Conservation (phyloP, 441 rosid genomes). For the Populus tomentosa region DNA sequence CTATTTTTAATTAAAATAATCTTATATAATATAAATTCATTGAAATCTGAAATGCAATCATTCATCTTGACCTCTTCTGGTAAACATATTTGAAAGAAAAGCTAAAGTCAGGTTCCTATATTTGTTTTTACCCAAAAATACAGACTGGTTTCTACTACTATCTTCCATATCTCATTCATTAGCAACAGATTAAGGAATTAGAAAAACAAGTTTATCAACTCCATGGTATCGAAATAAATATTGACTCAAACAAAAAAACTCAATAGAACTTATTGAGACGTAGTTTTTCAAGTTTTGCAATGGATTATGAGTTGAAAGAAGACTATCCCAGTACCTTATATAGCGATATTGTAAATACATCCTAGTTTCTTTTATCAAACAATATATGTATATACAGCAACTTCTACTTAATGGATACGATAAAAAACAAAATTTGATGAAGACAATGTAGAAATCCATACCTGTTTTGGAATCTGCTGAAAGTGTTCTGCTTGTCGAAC, state of each 20-base stretch:
- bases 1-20: no score
- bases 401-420: not conserved
- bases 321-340: not conserved
- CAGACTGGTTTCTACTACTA: not conserved
- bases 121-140: not conserved
- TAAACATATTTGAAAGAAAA: not conserved
- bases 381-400: not conserved
- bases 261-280: no score
- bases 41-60: not conserved
- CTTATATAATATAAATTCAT: no score
- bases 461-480: conserved; percentile 1
- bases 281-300: not conserved
- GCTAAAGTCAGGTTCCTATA: not conserved
- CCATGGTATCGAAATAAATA: no score
- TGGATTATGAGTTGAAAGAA: not conserved
- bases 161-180: not conserved
- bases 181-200: not conserved
- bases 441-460: not conserved
- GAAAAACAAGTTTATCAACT: not conserved
- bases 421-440: not conserved
- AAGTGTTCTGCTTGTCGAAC: conserved; percentile 2
- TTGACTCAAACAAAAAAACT: not conserved
- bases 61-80: not conserved
- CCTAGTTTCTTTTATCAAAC: not conserved
- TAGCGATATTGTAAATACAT: not conserved